phyloP scores from a whole-genome alignment of 2,329 filamentous ascomycete genomes.

The Diaporthe batatas region DNA sequence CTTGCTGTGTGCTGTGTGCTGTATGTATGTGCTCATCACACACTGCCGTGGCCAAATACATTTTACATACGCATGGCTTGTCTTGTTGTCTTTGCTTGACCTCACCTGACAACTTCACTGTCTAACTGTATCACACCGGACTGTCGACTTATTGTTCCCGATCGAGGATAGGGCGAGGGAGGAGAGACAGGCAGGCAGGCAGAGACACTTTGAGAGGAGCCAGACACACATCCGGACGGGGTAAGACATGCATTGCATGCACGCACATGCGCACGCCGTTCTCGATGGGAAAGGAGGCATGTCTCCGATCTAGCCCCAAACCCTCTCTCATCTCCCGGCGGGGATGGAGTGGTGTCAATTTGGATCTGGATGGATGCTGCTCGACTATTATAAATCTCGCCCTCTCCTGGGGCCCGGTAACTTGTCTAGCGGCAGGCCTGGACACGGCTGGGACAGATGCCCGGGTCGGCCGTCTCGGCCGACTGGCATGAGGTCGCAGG shows the following conservation, averaged over 20 bases:
- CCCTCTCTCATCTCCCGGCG: not conserved
- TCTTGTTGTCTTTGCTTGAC: too few species aligned
- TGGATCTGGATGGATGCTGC: not conserved
- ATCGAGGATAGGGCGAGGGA: conserved; percentile 31
- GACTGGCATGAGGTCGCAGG: conserved; percentile 1
- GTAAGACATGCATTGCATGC: conserved; percentile 23
- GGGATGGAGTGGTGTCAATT: not conserved
- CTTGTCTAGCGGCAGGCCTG: not conserved
- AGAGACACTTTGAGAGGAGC: not conserved
- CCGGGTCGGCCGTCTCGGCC: conserved; percentile 12
- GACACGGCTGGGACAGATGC: conserved; percentile 7
- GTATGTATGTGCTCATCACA: not conserved
- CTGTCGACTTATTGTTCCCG: not conserved
- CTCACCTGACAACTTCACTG: not conserved
- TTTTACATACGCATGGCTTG: not conserved
- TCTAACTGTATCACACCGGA: not conserved
- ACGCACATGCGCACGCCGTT: conserved; percentile 11
- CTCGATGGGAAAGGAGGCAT: conserved; percentile 5
- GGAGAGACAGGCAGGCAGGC: not conserved
- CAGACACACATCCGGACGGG: conserved; percentile 22
- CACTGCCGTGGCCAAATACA: not conserved
- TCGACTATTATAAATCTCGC: not conserved
- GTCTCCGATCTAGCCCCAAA: conserved; percentile 21
- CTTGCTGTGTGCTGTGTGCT: not conserved
- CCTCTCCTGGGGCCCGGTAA: not conserved